Evolutionary conservation across 2,329 filamentous ascomycete species (phyloP), one percentile per base, ranked within the genome.

Genomic region (Claviceps pazoutovae): DNA sequence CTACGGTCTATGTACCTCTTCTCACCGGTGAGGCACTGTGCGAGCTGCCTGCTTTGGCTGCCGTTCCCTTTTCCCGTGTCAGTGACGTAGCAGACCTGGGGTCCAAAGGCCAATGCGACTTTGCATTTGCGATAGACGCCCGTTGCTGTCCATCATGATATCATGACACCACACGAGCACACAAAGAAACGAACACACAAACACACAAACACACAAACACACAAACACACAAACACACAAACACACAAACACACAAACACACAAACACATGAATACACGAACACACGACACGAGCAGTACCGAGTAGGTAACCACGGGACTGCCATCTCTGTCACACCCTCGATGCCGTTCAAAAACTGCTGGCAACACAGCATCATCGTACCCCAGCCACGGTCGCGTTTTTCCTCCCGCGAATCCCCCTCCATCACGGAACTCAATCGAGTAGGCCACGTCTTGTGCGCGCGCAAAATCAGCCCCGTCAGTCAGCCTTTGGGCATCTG

Each of bases 301-400:
- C 26, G 26, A 30, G 26, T 21, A 21, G 21, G 21, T 30, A 30
- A 30, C 23, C 13, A 13, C 23, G 21, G 47, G 42, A 41, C 38
- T 39, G 38, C 48, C 48, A 49, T 49, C 48, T 49, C 26, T 49
- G 48, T 49, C 48, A 49, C n/a, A 49, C 48, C 37, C 16, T 41
- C 16, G 47, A 49, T 41, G 38, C 47, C 34, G 23, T 39, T 14
- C 26, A 30, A 30, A 30, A 41, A n/a, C 39, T 23, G 42, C 17
- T 43, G 39, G 50, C 46, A 30, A 30, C 26, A 47, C 50, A 38
- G 44, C 50, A 49, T 39, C 21, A 23, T 30, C n/a, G 16, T 11
- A 51, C 45, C 50, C 50, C 46, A 48, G 45, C 30, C 30, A 51
- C 46, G 26, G 38, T 5, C 17, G 42, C 42, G 42, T 44, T 43